Evolutionary conservation across 2,329 filamentous ascomycete species (phyloP).

Genomic region (Ophiognomonia clavigignenti-juglandacearum): DNA sequence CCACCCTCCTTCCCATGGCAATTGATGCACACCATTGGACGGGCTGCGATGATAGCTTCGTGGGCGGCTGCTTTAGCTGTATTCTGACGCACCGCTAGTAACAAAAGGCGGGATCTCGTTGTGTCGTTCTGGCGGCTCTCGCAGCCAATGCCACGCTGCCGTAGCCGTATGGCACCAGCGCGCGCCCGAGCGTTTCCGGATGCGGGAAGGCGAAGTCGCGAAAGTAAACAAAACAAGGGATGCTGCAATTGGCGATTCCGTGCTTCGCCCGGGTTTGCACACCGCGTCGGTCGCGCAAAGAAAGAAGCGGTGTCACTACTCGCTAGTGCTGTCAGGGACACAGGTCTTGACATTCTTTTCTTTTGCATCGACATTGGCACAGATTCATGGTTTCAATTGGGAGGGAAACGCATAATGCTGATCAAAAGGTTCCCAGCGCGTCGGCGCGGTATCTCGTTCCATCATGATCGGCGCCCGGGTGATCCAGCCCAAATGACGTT

Average conservation of each 20-base stretch:
- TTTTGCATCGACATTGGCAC: no score
- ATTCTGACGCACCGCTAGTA: neutral
- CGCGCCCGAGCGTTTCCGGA: neutral
- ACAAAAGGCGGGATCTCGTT: neutral
- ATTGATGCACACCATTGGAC: conserved; percentile 1
- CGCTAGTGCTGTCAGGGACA: neutral
- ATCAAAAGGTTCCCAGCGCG: conserved; percentile 6
- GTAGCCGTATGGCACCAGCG: no score
- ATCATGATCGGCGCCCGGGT: conserved; percentile 10
- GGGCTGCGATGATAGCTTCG: neutral
- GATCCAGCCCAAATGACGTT: conserved; percentile 13
- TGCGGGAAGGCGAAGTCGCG: no score
- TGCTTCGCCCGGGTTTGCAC: neutral
- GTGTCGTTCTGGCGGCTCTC: no score
- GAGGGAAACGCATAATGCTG: neutral
- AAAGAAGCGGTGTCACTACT: conserved; percentile 3
- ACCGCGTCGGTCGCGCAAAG: neutral
- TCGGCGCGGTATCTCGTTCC: conserved; percentile 11
- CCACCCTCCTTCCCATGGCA: neutral
- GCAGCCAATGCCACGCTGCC: no score
- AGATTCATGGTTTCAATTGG: neutral
- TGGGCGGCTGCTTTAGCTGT: conserved; percentile 1
- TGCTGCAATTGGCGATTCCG: neutral
- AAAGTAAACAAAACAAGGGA: conserved; percentile 15
- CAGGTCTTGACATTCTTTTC: no score